Evolutionary conservation across 83 land plant genomes (phyloP).

Genomic region (Diphasiastrum complanatum): DNA sequence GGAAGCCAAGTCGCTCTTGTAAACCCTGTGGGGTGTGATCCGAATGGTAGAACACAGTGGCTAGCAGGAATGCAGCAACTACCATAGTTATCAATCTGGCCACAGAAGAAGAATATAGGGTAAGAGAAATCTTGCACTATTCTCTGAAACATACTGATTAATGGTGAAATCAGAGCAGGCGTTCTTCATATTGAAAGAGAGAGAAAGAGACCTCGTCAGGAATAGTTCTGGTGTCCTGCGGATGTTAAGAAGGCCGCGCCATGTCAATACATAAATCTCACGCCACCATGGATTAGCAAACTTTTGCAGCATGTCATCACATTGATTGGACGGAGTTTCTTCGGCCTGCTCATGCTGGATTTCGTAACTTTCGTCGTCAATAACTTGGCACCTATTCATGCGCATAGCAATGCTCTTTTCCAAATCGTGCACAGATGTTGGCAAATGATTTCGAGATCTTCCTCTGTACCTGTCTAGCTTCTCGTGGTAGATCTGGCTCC

Average conservation of each 20-base stretch:
- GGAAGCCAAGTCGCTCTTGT: constrained; percentile 66
- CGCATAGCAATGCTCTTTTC: constrained; percentile 17
- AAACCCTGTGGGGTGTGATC: constrained; percentile 29
- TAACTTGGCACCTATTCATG: constrained; percentile 18
- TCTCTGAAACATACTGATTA: no score
- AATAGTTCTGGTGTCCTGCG: constrained; percentile 70
- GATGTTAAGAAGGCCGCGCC: constrained; percentile 49
- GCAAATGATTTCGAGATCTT: no score
- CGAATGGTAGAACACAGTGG: constrained; percentile 53
- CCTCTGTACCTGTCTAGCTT: no score
- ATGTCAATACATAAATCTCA: constrained; percentile 37
- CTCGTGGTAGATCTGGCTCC: neutral
- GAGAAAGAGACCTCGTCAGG: no score
- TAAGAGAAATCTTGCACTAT: no score
- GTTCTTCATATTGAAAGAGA: no score
- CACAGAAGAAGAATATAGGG: no score
- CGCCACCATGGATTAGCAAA: constrained; percentile 26
- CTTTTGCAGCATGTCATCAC: constrained; percentile 18
- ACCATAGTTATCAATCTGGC: constrained; percentile 41
- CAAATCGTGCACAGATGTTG: no score
- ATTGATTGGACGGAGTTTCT: constrained; percentile 16
- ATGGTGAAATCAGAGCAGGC: no score
- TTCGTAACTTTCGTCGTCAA: constrained; percentile 23
- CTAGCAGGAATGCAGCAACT: constrained; percentile 48
- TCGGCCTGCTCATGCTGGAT: constrained; percentile 23